Evolutionary conservation across 106 monocot species (phyloP), one percentile per base, ranked within the genome.

Genomic region (Acorus gramineus): DNA sequence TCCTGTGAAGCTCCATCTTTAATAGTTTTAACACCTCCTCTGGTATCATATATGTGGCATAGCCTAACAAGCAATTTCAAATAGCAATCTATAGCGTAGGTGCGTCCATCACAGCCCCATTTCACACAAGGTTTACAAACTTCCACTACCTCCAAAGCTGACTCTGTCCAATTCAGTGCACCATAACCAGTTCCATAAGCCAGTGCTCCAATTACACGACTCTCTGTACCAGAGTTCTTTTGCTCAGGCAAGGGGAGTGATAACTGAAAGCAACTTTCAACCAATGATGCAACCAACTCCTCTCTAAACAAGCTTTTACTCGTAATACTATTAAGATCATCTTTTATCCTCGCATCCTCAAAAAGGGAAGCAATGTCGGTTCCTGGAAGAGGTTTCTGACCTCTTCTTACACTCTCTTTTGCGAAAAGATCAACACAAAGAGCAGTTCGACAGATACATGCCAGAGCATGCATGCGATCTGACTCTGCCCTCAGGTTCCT

Each of bases 371-470:
- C 81, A 66, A 96, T 87, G 62, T 96, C 96, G 47, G 96, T 96
- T n/a, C 96, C 91, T 49, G 96, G 73, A 51, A 96, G 81, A 62
- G 96, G 96, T 55, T 96, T 96, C 56, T 96, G 96, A 28, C 96
- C 96, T 78, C 96, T 80, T 50, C 96, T 68, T 4, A 96, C 96
- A 66, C 91, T 96, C 79, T 96, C 96, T 72, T 96, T 96, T 58
- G 96, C 96, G 83, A 96, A 96, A 65, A 96, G 96, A 79, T 96
- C 91, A 56, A 96, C 96, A 81, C 96, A 96, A 60, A 96, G 87
- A 50, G 96, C 96, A 50, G 96, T 88, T 14, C 96, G 91, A 61
- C 91, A 91, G 67, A 96, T 96, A 61, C 96, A 96, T 49, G 96
- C 96, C 67, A 96, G 65, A 73, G 96, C 96, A 77, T 96, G 87